Evolutionary conservation across 371 early-diverging fungal genomes (phyloP), one percentile per base, ranked within the genome.

Genomic region (Rhizopus sp.): DNA sequence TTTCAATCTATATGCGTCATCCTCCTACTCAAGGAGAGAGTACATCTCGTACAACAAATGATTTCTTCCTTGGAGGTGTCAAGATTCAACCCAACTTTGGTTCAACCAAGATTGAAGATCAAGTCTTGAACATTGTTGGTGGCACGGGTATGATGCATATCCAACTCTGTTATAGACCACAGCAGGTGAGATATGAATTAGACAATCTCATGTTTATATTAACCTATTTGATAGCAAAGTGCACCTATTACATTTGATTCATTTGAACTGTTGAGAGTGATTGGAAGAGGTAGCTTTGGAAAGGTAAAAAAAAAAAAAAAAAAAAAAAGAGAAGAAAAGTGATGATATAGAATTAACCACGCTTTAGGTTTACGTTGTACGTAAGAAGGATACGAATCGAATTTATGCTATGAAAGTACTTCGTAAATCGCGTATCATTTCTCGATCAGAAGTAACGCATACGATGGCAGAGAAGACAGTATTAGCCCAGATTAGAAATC

Each of bases 401-500:
- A 93, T 96, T 70, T 96, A 98, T 71, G 99, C 99, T 48, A 92
- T 99, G 91, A 99, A 99, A 73, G 93, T 96, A 38, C 69, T 97
- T 52, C 86, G 87, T 53, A 99, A 99, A 78, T 84, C 92, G n/a
- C 89, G 91, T 64, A 94, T 98, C 56, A 92, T 97, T 45, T 91
- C 92, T 30, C 85, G 93, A 15, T 88, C 92, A 15, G 97, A 93
- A 75, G 88, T 93, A 31, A 87, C 86, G 8, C 93, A 92, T 55
- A 88, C 96, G 3, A 82, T 94, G 66, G 89, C 91, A n/a, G 96
- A 97, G 68, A 89, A 94, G 64, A 91, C 89, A 17, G 92, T 95
- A 23, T 72, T 95, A 34, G 91, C 91, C 33, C 78, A 87, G 67
- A 86, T 93, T 59, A 82, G 91, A 69, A 87, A 92, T 63, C 93